A percentile compares a stretch with the other conserved stretches of the same genome.
Conservation (phyloP, 345 rosid genomes). For the sweet orange (Citrus sinensis) region DNA sequence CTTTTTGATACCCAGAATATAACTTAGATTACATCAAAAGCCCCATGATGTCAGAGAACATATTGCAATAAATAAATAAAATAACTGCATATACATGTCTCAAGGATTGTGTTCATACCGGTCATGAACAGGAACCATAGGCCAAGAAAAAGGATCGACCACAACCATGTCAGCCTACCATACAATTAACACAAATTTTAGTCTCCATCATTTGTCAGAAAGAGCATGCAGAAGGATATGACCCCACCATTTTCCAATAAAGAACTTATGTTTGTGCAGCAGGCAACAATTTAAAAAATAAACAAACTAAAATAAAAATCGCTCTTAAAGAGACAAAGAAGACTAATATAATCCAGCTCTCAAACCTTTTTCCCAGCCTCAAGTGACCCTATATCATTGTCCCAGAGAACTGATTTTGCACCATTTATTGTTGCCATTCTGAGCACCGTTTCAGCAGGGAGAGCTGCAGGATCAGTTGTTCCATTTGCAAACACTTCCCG, state of each 20-base stretch:
- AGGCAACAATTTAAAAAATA: too few species aligned
- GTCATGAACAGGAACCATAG: slow-evolving; percentile 67
- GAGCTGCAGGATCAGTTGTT: slow-evolving; percentile 57
- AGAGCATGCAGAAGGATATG: slow-evolving; percentile 2
- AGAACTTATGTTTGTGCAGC: neutral
- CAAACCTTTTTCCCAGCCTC: slow-evolving; percentile 66
- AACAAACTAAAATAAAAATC: too few species aligned
- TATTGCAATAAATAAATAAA: neutral
- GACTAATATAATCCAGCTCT: neutral
- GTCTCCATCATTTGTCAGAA: slow-evolving; percentile 7
- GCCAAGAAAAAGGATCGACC: slow-evolving; percentile 48
- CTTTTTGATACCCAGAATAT: neutral
- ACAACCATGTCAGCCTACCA: slow-evolving; percentile 65
- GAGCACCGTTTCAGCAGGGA: slow-evolving; percentile 62
- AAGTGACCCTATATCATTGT: slow-evolving; percentile 67
- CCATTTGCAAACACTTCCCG: slow-evolving; percentile 42
- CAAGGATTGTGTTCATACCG: slow-evolving; percentile 32
- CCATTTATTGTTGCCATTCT: slow-evolving; percentile 63
- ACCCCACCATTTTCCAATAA: neutral
- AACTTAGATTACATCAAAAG: neutral
- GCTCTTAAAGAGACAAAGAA: neutral
- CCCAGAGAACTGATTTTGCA: slow-evolving; percentile 70
- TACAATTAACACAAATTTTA: slow-evolving; percentile 8
- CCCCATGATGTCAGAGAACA: neutral
- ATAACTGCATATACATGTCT: neutral